Evolutionary conservation across 2,329 filamentous ascomycete species (phyloP).

Genomic region (Monilinia aucupariae): DNA sequence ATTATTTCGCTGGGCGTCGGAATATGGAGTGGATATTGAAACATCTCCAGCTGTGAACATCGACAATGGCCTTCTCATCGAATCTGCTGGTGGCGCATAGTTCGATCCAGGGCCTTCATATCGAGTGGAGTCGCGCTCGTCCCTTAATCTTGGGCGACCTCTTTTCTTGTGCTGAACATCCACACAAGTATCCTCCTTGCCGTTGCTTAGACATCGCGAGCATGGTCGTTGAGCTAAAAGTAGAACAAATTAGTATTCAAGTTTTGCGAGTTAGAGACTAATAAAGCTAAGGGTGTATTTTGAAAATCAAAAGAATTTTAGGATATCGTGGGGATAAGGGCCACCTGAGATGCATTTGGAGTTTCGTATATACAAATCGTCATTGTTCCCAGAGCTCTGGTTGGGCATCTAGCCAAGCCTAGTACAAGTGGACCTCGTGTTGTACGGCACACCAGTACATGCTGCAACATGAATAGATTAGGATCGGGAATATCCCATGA

Average conservation of each 20-base stretch:
- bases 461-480: constrained; percentile 4
- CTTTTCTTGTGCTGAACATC: constrained; percentile 85
- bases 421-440: constrained; percentile 6
- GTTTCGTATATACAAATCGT: not conserved
- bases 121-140: constrained; percentile 56
- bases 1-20: constrained; percentile 40
- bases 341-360: not conserved
- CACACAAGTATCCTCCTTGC: constrained; percentile 73
- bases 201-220: constrained; percentile 69
- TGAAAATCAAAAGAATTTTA: not conserved
- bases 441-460: constrained; percentile 10
- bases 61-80: constrained; percentile 44
- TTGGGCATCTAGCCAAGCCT: not conserved
- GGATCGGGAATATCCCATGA: not conserved
- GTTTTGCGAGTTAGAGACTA: not conserved
- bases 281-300: not conserved
- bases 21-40: constrained; percentile 41
- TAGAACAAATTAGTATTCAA: constrained; percentile 18
- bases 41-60: constrained; percentile 44
- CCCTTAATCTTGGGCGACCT: constrained; percentile 69
- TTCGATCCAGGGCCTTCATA: constrained; percentile 42
- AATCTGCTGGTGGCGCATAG: constrained; percentile 30
- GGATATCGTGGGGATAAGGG: not conserved
- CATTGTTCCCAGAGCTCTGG: constrained; percentile 2
- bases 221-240: constrained; percentile 66